Conservation (phyloP, 139 green algal genomes). For the Chlorella sorokiniana region DNA sequence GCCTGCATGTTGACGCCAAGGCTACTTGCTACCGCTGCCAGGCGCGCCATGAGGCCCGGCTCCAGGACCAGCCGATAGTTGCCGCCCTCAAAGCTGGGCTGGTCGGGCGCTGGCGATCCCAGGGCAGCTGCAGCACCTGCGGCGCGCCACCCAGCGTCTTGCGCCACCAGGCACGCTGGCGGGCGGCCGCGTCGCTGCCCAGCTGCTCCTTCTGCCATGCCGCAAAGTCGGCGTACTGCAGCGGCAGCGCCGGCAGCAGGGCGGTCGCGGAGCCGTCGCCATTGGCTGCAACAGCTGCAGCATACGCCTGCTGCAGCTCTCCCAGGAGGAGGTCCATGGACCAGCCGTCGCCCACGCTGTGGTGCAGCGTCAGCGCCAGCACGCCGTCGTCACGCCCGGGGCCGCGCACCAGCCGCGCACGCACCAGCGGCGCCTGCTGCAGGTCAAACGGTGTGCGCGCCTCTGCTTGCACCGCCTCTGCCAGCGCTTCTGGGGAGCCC, state of each 20-base stretch:
- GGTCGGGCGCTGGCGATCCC: conserved; percentile 15
- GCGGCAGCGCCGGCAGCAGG: background rate
- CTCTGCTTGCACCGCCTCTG: background rate
- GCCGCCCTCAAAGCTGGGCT: background rate
- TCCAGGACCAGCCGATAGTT: background rate
- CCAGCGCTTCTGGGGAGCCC: background rate
- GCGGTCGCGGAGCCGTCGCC: background rate
- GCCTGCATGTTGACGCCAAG: background rate
- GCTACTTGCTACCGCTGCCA: background rate
- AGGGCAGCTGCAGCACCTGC: conserved; percentile 8
- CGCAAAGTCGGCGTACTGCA: conserved; percentile 31
- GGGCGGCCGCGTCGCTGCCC: too few species aligned
- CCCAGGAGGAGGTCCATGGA: background rate
- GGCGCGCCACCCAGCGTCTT: background rate
- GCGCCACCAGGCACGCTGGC: conserved; percentile 18
- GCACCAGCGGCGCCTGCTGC: background rate
- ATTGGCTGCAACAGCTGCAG: background rate
- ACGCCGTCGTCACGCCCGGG: background rate
- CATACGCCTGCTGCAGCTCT: background rate
- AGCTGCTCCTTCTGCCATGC: conserved; percentile 19
- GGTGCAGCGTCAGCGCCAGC: background rate
- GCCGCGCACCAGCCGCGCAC: background rate
- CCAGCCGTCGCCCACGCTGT: background rate
- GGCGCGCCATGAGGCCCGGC: background rate
- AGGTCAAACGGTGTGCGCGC: background rate